These are phyloP conservation scores for Erysimum cheiri DNA, from an alignment of 441 rosid genomes.

Conservation along the genomic window DNA sequence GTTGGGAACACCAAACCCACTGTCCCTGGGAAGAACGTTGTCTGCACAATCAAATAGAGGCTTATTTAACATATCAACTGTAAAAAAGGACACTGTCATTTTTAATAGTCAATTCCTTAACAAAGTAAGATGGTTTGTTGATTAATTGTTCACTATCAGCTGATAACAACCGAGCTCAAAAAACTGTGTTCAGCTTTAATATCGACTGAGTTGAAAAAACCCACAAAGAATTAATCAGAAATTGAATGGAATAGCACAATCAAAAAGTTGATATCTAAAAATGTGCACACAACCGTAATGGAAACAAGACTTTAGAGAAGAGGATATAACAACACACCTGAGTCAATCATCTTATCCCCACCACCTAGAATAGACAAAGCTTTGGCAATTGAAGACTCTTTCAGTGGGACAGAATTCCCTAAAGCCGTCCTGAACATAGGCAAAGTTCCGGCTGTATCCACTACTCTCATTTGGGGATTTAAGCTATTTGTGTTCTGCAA, in stretches of 20 bases:
- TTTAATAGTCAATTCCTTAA: neutral
- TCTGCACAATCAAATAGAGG: slow-evolving; percentile 27
- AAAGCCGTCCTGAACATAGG: slow-evolving; percentile 69
- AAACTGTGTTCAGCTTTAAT: neutral
- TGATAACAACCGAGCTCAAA: neutral
- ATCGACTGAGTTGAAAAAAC: neutral
- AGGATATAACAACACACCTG: slow-evolving; percentile 45
- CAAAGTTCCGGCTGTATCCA: slow-evolving; percentile 40
- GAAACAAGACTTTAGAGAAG: neutral
- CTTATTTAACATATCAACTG: slow-evolving; percentile 27
- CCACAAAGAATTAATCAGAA: neutral
- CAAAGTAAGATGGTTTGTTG: slow-evolving; percentile 16
- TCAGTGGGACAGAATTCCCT: slow-evolving; percentile 62
- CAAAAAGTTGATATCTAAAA: neutral
- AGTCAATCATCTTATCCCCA: slow-evolving; percentile 29
- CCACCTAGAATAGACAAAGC: slow-evolving; percentile 64
- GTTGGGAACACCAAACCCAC: slow-evolving; percentile 43
- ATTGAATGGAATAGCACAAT: neutral
- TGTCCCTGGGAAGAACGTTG: slow-evolving; percentile 33
- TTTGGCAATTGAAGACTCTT: slow-evolving; percentile 70
- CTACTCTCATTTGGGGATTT: slow-evolving; percentile 51
- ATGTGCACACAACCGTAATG: neutral
- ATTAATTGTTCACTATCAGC: slow-evolving; percentile 3
- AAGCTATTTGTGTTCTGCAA: slow-evolving; percentile 49
- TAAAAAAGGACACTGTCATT: neutral